Base-by-base conservation (phyloP, 2,329 filamentous ascomycete genomes). In the Neonectria ditissima region DNA sequence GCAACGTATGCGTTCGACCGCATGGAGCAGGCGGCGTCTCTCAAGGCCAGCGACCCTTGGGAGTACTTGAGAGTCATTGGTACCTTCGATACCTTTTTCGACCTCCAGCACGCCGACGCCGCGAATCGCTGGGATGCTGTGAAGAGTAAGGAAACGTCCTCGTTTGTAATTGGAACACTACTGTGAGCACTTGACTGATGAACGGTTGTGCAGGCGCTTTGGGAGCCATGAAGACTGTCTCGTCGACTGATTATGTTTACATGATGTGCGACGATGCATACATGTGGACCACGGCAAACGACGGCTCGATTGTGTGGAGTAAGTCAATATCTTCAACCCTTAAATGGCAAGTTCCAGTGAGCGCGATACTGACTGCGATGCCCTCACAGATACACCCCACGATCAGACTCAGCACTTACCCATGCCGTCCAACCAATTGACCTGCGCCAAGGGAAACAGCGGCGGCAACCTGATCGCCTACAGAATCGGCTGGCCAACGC, bases 261-360 rank as follows among this genome's bases (percentile, higher is more conserved):
- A 48, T 56, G 41, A 56, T 56, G 54, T 56, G 54, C 30, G 54
- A 56, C 41, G 54, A 56, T 20, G 43, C 41, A 14, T 48, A 45
- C 41, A 56, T 56, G 54, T 48, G 18, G n/a, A 16, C 18, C 11
- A 24, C n/a, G 6, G 26, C 41, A 2, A 14, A 43, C 28, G 54
- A 47, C 13, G 54, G 41, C 43, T 16, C 28, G 6, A 2, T 20
- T 7, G 28, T 14, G 24, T 56, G 54, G 54, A 56, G 54, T 56
- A 22, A 56, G 43, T 56, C 13, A 37, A 39, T 20, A 14, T 13
- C 9, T 47, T 9, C 18, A 18, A 24, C 6, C 22, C n/a, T 39
- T 22, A 6, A 14, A 10, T 28, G 22, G 13, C 13, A 16, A 26
- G 2, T 2, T 26, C 14, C 3, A 47, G 6, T 48, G 5, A 6